Evolutionary conservation across 768 basidiomycete species (phyloP).

Genomic region (Serendipita sp.): DNA sequence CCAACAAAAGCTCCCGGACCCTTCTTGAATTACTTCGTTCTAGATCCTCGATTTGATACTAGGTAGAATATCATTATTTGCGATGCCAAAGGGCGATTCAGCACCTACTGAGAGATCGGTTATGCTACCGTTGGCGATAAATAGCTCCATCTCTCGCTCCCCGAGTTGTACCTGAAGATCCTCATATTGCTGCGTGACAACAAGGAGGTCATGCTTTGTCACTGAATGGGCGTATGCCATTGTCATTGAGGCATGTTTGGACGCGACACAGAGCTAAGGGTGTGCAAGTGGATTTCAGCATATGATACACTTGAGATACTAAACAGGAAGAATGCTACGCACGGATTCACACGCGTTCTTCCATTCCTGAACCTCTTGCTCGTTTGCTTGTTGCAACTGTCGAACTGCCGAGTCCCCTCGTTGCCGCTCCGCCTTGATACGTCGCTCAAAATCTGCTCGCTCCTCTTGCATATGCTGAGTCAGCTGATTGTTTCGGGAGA

Average conservation of each 20-base stretch:
- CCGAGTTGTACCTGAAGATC: too few relatives aligned
- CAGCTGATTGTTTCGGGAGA: not conserved
- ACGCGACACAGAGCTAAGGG: not conserved
- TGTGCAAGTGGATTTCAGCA: not conserved
- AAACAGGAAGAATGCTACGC: not conserved
- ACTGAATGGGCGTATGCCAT: constrained; percentile 3
- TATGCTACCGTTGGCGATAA: too few relatives aligned
- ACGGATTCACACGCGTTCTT: not conserved
- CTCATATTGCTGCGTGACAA: not conserved
- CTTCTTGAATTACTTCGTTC: too few relatives aligned
- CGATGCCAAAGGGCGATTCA: too few relatives aligned
- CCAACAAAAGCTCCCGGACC: too few relatives aligned
- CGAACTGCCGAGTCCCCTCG: not conserved
- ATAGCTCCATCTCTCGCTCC: too few relatives aligned
- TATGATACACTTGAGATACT: not conserved
- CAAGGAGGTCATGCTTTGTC: not conserved
- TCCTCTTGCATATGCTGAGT: not conserved
- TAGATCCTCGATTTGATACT: too few relatives aligned
- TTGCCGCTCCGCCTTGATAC: not conserved
- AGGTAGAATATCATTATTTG: too few relatives aligned
- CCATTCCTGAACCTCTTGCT: not conserved
- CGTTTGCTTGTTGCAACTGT: not conserved
- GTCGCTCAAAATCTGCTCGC: not conserved
- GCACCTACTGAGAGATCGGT: too few relatives aligned
- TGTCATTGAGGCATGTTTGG: not conserved